Percentiles rank a stretch among this genome's conserved stretches.
These are phyloP conservation scores for barley (Hordeum vulgare) DNA, from an alignment of 176 grass and related monocot genomes.

Conservation along the genomic window DNA sequence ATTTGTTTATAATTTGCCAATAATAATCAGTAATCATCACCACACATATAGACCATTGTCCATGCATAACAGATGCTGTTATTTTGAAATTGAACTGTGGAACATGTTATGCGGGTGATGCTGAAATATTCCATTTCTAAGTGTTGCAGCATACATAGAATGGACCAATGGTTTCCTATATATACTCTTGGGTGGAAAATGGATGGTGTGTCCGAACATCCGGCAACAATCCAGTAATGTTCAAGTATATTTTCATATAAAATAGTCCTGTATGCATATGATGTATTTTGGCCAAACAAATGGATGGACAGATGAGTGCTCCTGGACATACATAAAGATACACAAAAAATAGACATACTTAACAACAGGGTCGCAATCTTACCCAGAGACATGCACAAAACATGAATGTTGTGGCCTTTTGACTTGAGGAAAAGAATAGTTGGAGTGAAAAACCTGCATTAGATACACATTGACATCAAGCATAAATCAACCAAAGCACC, in stretches of 20 bases:
- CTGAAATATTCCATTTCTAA: background rate
- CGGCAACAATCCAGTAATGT: background rate
- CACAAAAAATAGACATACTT: background rate
- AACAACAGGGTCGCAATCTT: background rate
- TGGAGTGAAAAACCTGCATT: conserved; percentile 82
- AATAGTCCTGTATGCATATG: background rate
- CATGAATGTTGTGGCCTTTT: conserved; percentile 64
- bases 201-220: background rate
- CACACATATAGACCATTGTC: background rate
- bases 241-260: background rate
- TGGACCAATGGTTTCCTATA: background rate
- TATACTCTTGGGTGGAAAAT: background rate
- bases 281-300: background rate
- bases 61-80: background rate
- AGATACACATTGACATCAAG: background rate
- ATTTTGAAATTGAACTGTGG: background rate
- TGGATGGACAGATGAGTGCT: background rate
- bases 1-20: background rate
- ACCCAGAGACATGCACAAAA: conserved; percentile 80
- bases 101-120: background rate
- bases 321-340: background rate
- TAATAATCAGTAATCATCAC: background rate
- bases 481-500: background rate
- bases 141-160: background rate
- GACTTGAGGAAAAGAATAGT: conserved; percentile 71